phyloP scores from a whole-genome alignment of 1,284 basidiomycete species.

The Ustilago trichophora region DNA sequence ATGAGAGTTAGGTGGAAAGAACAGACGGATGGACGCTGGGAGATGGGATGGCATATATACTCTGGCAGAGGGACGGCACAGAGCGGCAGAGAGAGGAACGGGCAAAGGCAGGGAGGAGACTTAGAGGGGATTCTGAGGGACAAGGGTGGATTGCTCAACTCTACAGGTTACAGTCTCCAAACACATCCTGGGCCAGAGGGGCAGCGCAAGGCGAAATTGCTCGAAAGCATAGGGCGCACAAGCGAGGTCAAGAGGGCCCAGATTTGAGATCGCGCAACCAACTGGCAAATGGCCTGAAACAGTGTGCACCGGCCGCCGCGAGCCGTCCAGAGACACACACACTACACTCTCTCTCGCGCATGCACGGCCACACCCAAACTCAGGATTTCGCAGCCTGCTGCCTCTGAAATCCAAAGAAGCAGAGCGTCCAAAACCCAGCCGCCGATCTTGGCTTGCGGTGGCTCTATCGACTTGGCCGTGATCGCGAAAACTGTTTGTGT shows the following conservation, averaged over 20 bases:
- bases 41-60: constrained; percentile 21
- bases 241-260: constrained; percentile 20
- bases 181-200: no score
- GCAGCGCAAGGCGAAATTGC: constrained; percentile 19
- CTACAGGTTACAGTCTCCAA: constrained; percentile 1
- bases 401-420: not conserved
- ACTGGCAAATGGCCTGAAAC: no score
- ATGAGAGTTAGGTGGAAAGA: constrained; percentile 4
- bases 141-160: constrained; percentile 10
- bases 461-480: not conserved
- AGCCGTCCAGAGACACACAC: constrained; percentile 13
- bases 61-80: constrained; percentile 3
- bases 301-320: constrained; percentile 30
- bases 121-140: no score
- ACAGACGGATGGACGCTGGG: constrained; percentile 10
- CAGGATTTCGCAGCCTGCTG: constrained; percentile 1
- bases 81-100: not conserved
- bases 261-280: constrained; percentile 9
- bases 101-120: no score
- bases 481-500: not conserved
- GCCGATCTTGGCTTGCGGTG: constrained; percentile 9
- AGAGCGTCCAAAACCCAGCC: not conserved
- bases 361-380: not conserved
- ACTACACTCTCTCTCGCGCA: no score
- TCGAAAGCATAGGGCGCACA: constrained; percentile 12